These are phyloP conservation scores for Phytophthora capsici DNA, from an alignment of 352 stramenopile genomes.

Conservation along the genomic window DNA sequence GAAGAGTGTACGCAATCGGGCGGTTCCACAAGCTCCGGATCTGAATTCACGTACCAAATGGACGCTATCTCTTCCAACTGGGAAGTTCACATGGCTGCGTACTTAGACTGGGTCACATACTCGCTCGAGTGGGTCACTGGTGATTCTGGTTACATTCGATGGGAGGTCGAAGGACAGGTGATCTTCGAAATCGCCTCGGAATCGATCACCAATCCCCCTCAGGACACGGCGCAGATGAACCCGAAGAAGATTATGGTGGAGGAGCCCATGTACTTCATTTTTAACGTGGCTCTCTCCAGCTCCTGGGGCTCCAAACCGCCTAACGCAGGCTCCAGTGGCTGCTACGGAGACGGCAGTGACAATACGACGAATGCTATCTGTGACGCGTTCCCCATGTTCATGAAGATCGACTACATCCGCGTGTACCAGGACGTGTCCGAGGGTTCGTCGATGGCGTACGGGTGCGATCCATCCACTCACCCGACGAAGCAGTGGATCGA, in stretches of 20 bases:
- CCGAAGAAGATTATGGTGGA: conserved; percentile 88
- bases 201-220: conserved; percentile 56
- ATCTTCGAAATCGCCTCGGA: conserved; percentile 86
- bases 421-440: conserved; percentile 45
- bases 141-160: conserved; percentile 53
- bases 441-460: conserved; percentile 46
- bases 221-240: conserved; percentile 55
- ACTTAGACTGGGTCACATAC: conserved; percentile 76
- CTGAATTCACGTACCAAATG: conserved; percentile 73
- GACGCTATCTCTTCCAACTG: conserved; percentile 93
- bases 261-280: conserved; percentile 92
- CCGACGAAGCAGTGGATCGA: conserved; percentile 70
- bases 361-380: conserved; percentile 52
- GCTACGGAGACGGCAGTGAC: conserved; percentile 38
- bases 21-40: conserved; percentile 28
- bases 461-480: conserved; percentile 57
- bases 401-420: conserved; percentile 83
- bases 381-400: conserved; percentile 64
- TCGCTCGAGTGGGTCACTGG: conserved; percentile 65
- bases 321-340: conserved; percentile 38
- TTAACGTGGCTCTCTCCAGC: conserved; percentile 91
- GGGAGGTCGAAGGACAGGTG: conserved; percentile 80
- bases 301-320: conserved; percentile 74
- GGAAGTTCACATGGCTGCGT: conserved; percentile 75
- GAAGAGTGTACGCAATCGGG: conserved; percentile 34